These are phyloP conservation scores for Lindgomyces ingoldianus DNA, from an alignment of 495 filamentous ascomycete genomes.

Conservation along the genomic window DNA sequence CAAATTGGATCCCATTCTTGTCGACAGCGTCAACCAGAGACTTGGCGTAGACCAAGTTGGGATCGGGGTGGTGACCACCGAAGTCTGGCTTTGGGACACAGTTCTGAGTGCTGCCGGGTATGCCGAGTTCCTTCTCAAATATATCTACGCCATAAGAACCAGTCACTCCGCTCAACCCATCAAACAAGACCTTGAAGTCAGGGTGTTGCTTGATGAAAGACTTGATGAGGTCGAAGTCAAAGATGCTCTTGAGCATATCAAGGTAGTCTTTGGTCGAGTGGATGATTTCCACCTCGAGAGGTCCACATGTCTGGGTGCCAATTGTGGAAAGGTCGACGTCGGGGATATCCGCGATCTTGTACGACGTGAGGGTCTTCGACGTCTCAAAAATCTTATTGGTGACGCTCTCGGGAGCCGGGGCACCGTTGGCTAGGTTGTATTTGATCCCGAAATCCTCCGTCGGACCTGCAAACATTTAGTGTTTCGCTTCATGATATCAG, in stretches of 20 bases:
- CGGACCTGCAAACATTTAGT: conserved; percentile 62
- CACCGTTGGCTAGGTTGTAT: conserved; percentile 96
- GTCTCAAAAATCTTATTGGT: conserved; percentile 96
- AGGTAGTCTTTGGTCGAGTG: conserved; percentile 91
- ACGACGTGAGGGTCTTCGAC: conserved; percentile 82
- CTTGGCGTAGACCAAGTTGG: conserved; percentile 97
- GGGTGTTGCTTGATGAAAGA: conserved; percentile 79
- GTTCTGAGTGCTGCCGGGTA: conserved; percentile 84
- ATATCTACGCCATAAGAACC: conserved; percentile 93
- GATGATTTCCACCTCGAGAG: conserved; percentile 90
- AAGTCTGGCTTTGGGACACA: conserved; percentile 92
- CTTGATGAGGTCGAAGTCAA: conserved; percentile 94
- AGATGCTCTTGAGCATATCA: conserved; percentile 94
- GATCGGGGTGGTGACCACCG: conserved; percentile 94
- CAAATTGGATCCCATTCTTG: conserved; percentile 88
- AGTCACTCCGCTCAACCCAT: conserved; percentile 91
- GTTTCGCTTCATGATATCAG: not conserved
- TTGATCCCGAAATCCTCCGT: conserved; percentile 97
- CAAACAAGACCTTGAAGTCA: conserved; percentile 96
- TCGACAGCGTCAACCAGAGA: conserved; percentile 92
- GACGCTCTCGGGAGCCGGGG: conserved; percentile 89
- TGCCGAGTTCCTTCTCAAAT: conserved; percentile 89
- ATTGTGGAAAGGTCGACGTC: conserved; percentile 81
- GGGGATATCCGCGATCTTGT: conserved; percentile 87
- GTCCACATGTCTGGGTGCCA: conserved; percentile 79